Evolutionary conservation across 2,329 filamentous ascomycete genomes (phyloP), one percentile per base, ranked within the genome.

Genomic region (Colletotrichum tanaceti): DNA sequence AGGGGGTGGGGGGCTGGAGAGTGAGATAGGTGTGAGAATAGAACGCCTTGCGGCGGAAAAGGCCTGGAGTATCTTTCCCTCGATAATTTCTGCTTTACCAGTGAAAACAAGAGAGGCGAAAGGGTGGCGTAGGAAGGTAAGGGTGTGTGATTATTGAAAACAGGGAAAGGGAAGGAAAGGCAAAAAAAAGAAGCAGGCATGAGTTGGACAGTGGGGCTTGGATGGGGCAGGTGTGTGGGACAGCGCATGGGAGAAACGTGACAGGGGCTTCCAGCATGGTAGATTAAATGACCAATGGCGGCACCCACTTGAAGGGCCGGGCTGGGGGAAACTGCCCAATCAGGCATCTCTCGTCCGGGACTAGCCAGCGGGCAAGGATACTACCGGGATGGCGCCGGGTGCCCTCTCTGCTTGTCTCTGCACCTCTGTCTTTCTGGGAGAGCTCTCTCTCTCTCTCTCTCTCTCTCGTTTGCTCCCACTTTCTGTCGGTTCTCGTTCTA

Each of bases 251-350:
- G 78, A 81, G 79, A 83, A 83, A 82, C 78, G 81, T 82, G 82
- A 84, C 80, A 83, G 78, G 82, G 82, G 75, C 76, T 74, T 72
- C 75, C 79, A 79, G 80, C 78, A 80, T 81, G 80, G 81, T 79
- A 80, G 79, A 86, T 86, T 81, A 83, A 81, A 76, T 79, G 79
- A 73, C 85, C 85, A 87, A 86, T 87, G 78, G 80, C 75, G 74
- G 75, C 68, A 71, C 63, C 54, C 70, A 63, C 58, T 74, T 70
- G 58, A 69, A 78, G 77, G 77, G 77, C 78, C 79, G 78, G 79
- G 80, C 78, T 77, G 78, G 80, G 32, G 78, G 75, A 75, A 79
- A 74, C 77, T 83, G 80, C 83, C 85, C 81, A 86, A 87, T 84
- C 74, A 76, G 80, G 83, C 77, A 83, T 77, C 77, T 73, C 75